phyloP scores from a whole-genome alignment of 2,329 filamentous ascomycete species.

The Apiospora aurea region DNA sequence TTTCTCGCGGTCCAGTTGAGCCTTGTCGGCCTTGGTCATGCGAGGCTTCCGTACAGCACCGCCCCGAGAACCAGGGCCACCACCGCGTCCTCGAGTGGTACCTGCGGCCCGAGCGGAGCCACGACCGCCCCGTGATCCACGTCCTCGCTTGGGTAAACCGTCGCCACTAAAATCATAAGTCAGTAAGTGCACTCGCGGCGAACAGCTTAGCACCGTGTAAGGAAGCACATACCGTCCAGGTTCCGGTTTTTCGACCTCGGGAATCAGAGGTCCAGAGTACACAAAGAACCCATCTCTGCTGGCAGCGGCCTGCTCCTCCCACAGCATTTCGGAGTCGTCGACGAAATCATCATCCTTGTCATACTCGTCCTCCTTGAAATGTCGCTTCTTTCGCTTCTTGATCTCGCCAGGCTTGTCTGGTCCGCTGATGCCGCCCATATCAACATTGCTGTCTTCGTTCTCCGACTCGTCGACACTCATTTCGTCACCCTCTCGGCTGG shows the following conservation, averaged over 20 bases:
- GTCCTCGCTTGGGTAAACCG: slow-evolving; percentile 74
- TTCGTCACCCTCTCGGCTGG: slow-evolving; percentile 76
- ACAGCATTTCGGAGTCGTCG: slow-evolving; percentile 92
- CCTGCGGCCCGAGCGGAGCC: slow-evolving; percentile 65
- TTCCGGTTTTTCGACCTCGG: slow-evolving; percentile 79
- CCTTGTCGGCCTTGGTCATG: slow-evolving; percentile 85
- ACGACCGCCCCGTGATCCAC: slow-evolving; percentile 58
- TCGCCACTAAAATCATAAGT: slow-evolving; percentile 64
- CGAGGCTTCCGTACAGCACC: slow-evolving; percentile 81
- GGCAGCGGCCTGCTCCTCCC: slow-evolving; percentile 94
- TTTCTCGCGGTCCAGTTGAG: slow-evolving; percentile 82
- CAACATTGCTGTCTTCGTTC: slow-evolving; percentile 84
- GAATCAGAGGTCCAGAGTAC: slow-evolving; percentile 89
- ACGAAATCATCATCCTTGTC: slow-evolving; percentile 85
- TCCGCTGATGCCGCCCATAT: slow-evolving; percentile 76
- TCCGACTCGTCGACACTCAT: slow-evolving; percentile 82
- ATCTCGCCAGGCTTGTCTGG: slow-evolving; percentile 66
- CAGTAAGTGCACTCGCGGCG: slow-evolving; percentile 37
- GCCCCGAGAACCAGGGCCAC: slow-evolving; percentile 75
- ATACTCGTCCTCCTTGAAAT: slow-evolving; percentile 82
- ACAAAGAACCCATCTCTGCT: slow-evolving; percentile 98
- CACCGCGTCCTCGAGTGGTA: slow-evolving; percentile 61
- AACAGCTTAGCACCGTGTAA: background rate
- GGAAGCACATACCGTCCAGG: slow-evolving; percentile 54
- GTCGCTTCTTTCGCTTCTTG: slow-evolving; percentile 75